These are phyloP conservation scores for Onygenales sp. DNA, from an alignment of 2,329 filamentous ascomycete genomes.

Conservation along the genomic window DNA sequence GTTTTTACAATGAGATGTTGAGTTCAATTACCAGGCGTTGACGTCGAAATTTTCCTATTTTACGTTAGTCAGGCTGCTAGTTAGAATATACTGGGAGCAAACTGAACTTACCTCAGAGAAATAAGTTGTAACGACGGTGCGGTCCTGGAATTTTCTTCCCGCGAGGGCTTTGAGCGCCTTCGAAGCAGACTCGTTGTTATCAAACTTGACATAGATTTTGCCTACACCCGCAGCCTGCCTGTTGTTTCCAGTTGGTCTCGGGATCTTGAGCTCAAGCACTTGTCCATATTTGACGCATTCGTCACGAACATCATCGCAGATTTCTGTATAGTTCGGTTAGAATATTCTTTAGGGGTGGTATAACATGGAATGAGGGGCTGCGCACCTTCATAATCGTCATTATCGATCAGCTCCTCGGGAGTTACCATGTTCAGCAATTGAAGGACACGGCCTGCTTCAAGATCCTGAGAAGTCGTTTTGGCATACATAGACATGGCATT, in stretches of 20 bases:
- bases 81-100: not conserved
- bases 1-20: not conserved
- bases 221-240: slow-evolving; percentile 82
- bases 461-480: slow-evolving; percentile 69
- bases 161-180: slow-evolving; percentile 84
- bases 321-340: slow-evolving; percentile 53
- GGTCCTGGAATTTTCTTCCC: slow-evolving; percentile 88
- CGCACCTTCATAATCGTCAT: slow-evolving; percentile 88
- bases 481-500: slow-evolving; percentile 97
- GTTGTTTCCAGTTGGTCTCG: slow-evolving; percentile 71
- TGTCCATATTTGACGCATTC: slow-evolving; percentile 88
- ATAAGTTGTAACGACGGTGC: slow-evolving; percentile 93
- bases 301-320: slow-evolving; percentile 84
- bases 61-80: not conserved
- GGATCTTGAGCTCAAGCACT: slow-evolving; percentile 84
- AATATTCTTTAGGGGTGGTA: not conserved
- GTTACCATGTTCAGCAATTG: slow-evolving; percentile 99
- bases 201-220: slow-evolving; percentile 97
- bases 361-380: slow-evolving; percentile 1
- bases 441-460: slow-evolving; percentile 73
- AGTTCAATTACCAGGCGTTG: slow-evolving; percentile 60
- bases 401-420: slow-evolving; percentile 83
- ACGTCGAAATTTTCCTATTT: slow-evolving; percentile 85
- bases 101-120: slow-evolving; percentile 67
- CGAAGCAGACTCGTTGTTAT: slow-evolving; percentile 64